Evolutionary conservation across 441 rosid species (phyloP).

Genomic region (Macaranga tanarius): DNA sequence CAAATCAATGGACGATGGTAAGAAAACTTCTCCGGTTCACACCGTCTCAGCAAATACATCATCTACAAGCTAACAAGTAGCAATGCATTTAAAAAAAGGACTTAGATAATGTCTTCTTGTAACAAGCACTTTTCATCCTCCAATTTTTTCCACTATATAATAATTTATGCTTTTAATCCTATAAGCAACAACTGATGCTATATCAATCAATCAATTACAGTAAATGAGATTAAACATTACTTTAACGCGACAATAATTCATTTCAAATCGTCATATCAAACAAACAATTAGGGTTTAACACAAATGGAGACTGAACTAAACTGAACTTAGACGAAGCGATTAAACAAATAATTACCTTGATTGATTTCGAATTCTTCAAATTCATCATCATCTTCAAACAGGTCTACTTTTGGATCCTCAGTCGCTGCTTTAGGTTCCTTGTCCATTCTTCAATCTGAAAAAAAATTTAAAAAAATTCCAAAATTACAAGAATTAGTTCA

Average conservation of each 20-base stretch:
- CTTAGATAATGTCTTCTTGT: background rate
- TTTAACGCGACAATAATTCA: too few relatives aligned
- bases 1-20: background rate
- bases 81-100: background rate
- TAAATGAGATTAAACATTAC: too few relatives aligned
- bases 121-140: background rate
- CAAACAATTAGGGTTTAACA: background rate
- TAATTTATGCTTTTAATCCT: too few relatives aligned
- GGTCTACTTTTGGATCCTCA: conserved; percentile 68
- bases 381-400: conserved; percentile 95
- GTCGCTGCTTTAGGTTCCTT: conserved; percentile 56
- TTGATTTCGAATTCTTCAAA: conserved; percentile 87
- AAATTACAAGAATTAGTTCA: too few relatives aligned
- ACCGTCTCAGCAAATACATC: background rate
- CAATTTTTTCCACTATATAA: too few relatives aligned
- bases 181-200: too few relatives aligned
- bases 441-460: background rate
- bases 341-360: conserved; percentile 39
- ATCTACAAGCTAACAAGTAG: background rate
- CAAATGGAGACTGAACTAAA: background rate
- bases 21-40: background rate
- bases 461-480: too few relatives aligned
- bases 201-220: too few relatives aligned
- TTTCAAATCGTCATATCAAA: too few relatives aligned
- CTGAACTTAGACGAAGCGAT: background rate